Base-by-base conservation (phyloP, 768 basidiomycete species). In the Lactifluus rugatus region DNA sequence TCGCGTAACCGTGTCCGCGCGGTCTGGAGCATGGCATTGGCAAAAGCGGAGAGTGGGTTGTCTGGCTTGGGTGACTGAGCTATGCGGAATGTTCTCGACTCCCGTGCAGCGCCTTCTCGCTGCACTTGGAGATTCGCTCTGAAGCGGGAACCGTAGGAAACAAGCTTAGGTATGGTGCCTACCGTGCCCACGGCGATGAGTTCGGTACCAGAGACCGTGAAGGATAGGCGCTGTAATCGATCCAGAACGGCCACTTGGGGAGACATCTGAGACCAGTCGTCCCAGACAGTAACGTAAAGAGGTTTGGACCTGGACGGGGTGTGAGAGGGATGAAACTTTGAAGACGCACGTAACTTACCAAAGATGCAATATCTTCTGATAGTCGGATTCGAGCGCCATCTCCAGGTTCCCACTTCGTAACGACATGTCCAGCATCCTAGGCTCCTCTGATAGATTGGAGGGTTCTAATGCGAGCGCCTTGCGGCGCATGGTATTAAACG, bases 21-120 rank as follows among this genome's bases (percentile, higher is more conserved):
- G 0, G 88, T 87, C 54, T 79, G 75, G 39, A 93, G 70, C 82
- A 92, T 88, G 31, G 89, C 87, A 61, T 87, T 82, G 1, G 91
- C 90, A n/a, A 93, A 89, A 13, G 86, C 81, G 1, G 88, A 89
- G 16, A 93, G 73, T 2, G 90, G 84, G 62, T 90, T 91, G 51
- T 84, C 84, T 7, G 87, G 87, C 65, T 81, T 85, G 5, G 86
- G 84, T 5, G 78, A 74, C n/a, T 80, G 80, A 14, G 82, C 81
- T n/a, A 79, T 77, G 23, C 85, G 77, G 76, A 89, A 93, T 1
- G 85, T 83, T 58, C 78, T 78, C 1, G 90, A 92, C 71, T 91
- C 89, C 39, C 82, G 77, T 61, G 82, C 83, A 2, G 92, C 92
- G 1, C 85, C 88, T 62, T 83, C 80, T 45, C 80, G 77, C 68